Evolutionary conservation across 768 basidiomycete species (phyloP).

Genomic region (Suillus discolor): DNA sequence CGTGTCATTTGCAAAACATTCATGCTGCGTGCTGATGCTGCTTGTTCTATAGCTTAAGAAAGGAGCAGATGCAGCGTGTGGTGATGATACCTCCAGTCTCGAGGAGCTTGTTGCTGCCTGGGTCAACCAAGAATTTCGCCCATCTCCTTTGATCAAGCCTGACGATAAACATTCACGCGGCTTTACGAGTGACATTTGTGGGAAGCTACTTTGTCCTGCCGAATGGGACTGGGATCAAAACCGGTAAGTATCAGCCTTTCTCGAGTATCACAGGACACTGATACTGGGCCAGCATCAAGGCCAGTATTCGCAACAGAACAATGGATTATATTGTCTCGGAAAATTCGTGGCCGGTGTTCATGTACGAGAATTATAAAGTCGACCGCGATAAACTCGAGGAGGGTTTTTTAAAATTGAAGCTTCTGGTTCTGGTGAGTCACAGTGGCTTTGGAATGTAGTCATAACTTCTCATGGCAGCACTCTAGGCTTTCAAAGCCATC

Average conservation of each 20-base stretch:
- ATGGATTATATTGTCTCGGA: conserved; percentile 14
- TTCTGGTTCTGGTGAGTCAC: not conserved
- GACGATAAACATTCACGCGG: not conserved
- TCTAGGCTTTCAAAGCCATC: conserved; percentile 15
- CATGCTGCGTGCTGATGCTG: not conserved
- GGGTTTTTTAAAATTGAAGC: not conserved
- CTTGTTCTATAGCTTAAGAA: not conserved
- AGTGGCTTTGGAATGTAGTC: not conserved
- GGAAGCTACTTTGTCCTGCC: not conserved
- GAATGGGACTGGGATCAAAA: not conserved
- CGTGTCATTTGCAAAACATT: not conserved
- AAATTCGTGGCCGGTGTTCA: conserved; percentile 11
- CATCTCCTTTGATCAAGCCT: not conserved
- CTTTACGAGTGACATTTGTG: not conserved
- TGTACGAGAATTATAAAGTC: not conserved
- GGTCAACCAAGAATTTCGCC: not conserved
- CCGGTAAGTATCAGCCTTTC: not conserved
- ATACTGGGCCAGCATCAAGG: not conserved
- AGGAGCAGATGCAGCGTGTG: not conserved
- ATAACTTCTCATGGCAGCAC: not conserved
- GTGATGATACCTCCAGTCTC: not conserved
- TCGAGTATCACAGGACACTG: not conserved
- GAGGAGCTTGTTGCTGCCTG: not conserved
- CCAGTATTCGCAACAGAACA: conserved; percentile 10
- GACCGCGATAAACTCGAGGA: not conserved